Evolutionary conservation across 495 filamentous ascomycete genomes (phyloP), one percentile per base, ranked within the genome.

Genomic region (Hyaloscypha variabilis): DNA sequence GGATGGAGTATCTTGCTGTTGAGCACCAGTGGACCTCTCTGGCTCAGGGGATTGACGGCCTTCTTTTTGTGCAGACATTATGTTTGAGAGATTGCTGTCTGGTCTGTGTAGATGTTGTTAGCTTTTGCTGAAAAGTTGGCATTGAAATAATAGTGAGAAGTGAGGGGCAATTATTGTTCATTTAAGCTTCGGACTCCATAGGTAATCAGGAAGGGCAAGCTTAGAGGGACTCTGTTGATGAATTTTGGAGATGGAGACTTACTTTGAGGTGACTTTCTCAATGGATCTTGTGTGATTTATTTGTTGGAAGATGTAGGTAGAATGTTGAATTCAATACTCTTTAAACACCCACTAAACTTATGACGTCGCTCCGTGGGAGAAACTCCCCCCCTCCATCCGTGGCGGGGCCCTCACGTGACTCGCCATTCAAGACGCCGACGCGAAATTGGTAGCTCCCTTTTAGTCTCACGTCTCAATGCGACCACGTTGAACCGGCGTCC

Each of bases 41-140:
- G 91, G 92, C 21, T 86, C 78, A 17, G 94, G 94, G 11, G 94
- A 98, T 74, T 97, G 87, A 69, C 88, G 89, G 75, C 92, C 91
- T 71, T 81, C 70, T 76, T 82, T 81, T 46, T 77, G 79, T 28
- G 80, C 77, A 63, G 88, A 88, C 88, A 89, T 89, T 72, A 59
- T 29, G 50, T 63, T 74, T 29, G 57, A 53, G 19, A 1, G 52
- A 53, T 58, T 13, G 28, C 54, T 53, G 59, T 58, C 60, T 51
- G 30, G 58, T 54, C 25, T 54, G 8, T 54, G 14, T 8, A 28
- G 25, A 14, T 54, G 19, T 54, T 25, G 51, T 54, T 54, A 54
- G 8, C 21, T 54, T 25, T n/a, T 54, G 21, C 11, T 46, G 31
- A 34, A 46, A 46, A 34, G 31, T 23, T 28, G 36, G 54, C 13